Evolutionary conservation across 345 rosid species (phyloP).

Genomic region (Corchorus olitorius): DNA sequence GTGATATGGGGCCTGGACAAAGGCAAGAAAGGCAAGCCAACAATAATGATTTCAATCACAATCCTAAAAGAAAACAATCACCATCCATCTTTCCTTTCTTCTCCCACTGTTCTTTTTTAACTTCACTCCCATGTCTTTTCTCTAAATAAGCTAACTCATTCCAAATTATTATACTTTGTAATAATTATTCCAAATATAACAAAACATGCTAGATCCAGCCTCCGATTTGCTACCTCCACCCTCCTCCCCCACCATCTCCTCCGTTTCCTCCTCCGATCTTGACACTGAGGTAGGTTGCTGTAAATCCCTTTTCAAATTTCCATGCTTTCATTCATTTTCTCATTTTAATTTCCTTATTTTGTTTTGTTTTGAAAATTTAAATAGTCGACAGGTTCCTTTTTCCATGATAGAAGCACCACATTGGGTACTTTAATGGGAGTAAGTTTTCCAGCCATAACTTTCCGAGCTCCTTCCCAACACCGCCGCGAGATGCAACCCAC

Average conservation of each 20-base stretch:
- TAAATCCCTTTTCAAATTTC: not conserved
- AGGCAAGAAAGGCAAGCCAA: not conserved
- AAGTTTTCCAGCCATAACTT: slow-evolving; percentile 65
- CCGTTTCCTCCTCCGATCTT: slow-evolving; percentile 92
- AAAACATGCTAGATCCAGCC: slow-evolving; percentile 57
- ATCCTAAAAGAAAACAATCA: not conserved
- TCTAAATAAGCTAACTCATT: not conserved
- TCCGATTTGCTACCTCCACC: slow-evolving; percentile 45
- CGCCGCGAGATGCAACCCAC: slow-evolving; percentile 30
- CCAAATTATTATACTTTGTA: no score
- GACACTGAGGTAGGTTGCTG: slow-evolving; percentile 75
- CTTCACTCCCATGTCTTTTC: not conserved
- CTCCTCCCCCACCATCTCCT: slow-evolving; percentile 76
- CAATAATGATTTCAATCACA: slow-evolving; percentile 8
- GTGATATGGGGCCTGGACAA: no score
- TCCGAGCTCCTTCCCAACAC: slow-evolving; percentile 60
- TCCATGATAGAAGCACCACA: slow-evolving; percentile 94
- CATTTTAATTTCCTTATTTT: not conserved
- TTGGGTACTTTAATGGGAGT: slow-evolving; percentile 93
- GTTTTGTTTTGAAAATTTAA: slow-evolving; percentile 1
- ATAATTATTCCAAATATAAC: not conserved
- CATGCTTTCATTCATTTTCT: not conserved
- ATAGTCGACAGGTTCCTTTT: slow-evolving; percentile 94
- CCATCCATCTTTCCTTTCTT: not conserved
- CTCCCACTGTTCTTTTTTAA: not conserved